Evolutionary conservation across 345 rosid genomes (phyloP).

Genomic region (Punica granatum): DNA sequence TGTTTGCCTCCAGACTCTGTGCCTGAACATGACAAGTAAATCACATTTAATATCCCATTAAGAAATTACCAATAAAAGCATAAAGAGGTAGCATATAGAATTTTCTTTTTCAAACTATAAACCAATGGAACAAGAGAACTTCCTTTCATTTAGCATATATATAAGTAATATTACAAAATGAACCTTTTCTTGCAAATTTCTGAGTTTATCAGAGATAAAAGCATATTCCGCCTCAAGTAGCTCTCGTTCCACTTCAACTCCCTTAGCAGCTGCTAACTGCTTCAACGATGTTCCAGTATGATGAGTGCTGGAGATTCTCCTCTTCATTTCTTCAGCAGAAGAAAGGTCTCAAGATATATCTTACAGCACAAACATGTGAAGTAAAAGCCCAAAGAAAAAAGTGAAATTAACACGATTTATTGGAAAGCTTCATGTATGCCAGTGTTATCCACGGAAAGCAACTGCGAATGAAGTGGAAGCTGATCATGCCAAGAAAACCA

Average conservation of each 20-base stretch:
- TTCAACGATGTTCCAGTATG: slow-evolving; percentile 32
- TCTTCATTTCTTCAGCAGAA: slow-evolving; percentile 48
- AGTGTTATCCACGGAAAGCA: neutral
- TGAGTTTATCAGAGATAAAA: slow-evolving; percentile 54
- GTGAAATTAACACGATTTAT: neutral
- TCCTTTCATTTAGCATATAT: neutral
- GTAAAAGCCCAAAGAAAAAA: neutral
- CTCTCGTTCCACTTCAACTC: slow-evolving; percentile 57
- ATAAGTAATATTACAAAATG: slow-evolving; percentile 13
- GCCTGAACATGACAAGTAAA: slow-evolving; percentile 33
- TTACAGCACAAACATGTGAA: neutral
- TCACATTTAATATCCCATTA: neutral
- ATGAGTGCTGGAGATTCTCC: slow-evolving; percentile 37
- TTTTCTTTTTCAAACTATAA: neutral
- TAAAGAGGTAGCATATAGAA: neutral
- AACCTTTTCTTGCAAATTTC: slow-evolving; percentile 67
- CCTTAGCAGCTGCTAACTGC: slow-evolving; percentile 58
- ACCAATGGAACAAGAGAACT: neutral
- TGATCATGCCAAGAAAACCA: neutral
- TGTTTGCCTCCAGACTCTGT: slow-evolving; percentile 49
- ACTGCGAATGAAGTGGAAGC: neutral
- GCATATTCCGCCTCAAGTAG: slow-evolving; percentile 73
- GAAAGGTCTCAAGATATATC: slow-evolving; percentile 7
- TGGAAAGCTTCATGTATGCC: neutral
- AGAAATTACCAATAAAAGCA: neutral